Evolutionary conservation across 257 asterid genomes (phyloP).

Genomic region (Thymus mandschuricus): DNA sequence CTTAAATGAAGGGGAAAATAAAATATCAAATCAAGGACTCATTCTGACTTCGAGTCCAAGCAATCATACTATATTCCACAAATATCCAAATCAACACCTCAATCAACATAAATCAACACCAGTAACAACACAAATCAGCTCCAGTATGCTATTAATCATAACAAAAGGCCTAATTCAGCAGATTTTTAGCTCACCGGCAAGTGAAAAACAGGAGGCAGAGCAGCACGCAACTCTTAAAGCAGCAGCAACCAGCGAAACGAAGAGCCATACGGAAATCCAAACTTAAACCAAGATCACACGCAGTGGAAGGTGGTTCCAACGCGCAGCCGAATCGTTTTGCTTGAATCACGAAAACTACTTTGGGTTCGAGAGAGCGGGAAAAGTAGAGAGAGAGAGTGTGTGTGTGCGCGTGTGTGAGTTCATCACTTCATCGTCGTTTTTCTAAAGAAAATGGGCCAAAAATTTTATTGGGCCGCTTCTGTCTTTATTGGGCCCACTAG

Average conservation of each 20-base stretch:
- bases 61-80: conserved; percentile 21
- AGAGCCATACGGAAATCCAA: conserved; percentile 41
- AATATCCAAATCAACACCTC: conserved; percentile 6
- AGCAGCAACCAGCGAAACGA: conserved; percentile 31
- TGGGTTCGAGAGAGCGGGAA: conserved; percentile 32
- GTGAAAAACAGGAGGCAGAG: conserved; percentile 42
- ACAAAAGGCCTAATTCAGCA: not conserved
- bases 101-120: not conserved
- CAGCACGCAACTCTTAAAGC: conserved; percentile 30
- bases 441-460: no score
- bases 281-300: conserved; percentile 33
- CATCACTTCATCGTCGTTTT: no score
- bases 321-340: not conserved
- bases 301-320: not conserved
- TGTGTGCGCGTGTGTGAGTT: no score
- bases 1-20: not conserved
- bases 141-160: not conserved
- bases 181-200: conserved; percentile 40
- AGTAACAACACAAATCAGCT: not conserved
- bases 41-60: conserved; percentile 17
- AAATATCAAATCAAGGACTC: not conserved
- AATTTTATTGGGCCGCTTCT: conserved; percentile 16
- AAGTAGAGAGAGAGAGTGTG: not conserved
- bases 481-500: not conserved
- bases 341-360: not conserved